Base-by-base conservation (phyloP, 2,329 filamentous ascomycete genomes). In the Fusarium coicis region DNA sequence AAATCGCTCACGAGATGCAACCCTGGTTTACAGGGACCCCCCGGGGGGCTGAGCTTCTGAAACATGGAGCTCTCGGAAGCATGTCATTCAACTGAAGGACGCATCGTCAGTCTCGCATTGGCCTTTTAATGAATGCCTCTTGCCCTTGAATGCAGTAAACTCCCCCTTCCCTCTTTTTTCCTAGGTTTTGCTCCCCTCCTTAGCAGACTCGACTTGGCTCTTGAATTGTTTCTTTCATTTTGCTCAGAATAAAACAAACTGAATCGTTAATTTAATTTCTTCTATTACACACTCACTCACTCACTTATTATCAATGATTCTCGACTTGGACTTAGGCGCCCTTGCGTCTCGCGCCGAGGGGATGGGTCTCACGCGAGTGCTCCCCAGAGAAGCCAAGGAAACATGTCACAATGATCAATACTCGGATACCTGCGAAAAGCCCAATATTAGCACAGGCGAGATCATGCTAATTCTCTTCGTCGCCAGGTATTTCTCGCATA, bases 381-480 rank as follows among this genome's bases (percentile, higher is more conserved):
- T 75, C 16, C 68, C 72, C 26, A 67, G 76, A 32, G 74, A 47
- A 53, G 53, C 76, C 44, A 64, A 72, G 53, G 63, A 75, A 34
- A 66, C 71, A 39, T 77, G 76, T 47, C 64, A 47, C 39, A 43
- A 66, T 18, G 47, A 63, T n/a, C 30, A 44, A n/a, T 37, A 63
- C 28, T 67, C 65, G 50, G 69, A 77, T 52, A 65, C 67, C 16
- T 77, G 76, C 63, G 76, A 78, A 57, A 78, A 78, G 52, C 68
- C 76, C 3, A 56, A 55, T 7, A 34, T 72, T 2, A 66, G 73
- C 4, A 67, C 69, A n/a, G 68, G 68, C 10, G 55, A 66, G 10
- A 53, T 68, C 10, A 50, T 78, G 15, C 37, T 76, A 19, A 44
- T 70, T 7, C 50, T 77, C n/a, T 28, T 71, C 10, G n/a, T 68